These are phyloP conservation scores for Echeveria elegans DNA, from an alignment of 164 flowering plant genomes.

Conservation along the genomic window DNA sequence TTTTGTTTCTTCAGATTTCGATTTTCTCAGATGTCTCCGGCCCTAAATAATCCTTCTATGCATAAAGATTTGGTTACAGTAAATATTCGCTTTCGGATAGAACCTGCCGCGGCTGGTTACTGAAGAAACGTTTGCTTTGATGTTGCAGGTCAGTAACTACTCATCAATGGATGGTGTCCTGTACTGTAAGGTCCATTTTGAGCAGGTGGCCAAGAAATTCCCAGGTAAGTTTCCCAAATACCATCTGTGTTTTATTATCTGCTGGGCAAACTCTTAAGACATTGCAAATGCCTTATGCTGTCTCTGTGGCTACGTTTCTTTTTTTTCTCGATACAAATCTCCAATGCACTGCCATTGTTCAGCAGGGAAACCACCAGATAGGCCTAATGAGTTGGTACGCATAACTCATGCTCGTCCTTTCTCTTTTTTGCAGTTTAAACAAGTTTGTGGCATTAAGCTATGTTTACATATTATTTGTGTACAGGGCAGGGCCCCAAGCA, in stretches of 20 bases:
- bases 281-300: too few relatives aligned
- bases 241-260: too few relatives aligned
- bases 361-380: constrained; percentile 26
- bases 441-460: background rate
- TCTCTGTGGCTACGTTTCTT: background rate
- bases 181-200: constrained; percentile 29
- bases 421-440: background rate
- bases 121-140: background rate
- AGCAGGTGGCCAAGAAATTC: constrained; percentile 40
- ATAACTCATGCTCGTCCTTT: background rate
- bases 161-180: background rate
- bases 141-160: constrained; percentile 1
- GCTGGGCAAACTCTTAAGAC: too few relatives aligned
- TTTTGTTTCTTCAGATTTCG: too few relatives aligned
- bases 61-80: too few relatives aligned
- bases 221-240: constrained; percentile 7
- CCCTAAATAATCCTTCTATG: too few relatives aligned
- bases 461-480: background rate
- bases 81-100: too few relatives aligned
- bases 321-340: background rate
- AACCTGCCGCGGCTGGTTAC: too few relatives aligned
- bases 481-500: constrained; percentile 43
- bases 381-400: constrained; percentile 25
- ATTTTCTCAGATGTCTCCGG: too few relatives aligned
- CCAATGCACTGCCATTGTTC: constrained; percentile 9